Conservation (phyloP, 2,329 filamentous ascomycete species). For the Arthrobotrys musiformis region DNA sequence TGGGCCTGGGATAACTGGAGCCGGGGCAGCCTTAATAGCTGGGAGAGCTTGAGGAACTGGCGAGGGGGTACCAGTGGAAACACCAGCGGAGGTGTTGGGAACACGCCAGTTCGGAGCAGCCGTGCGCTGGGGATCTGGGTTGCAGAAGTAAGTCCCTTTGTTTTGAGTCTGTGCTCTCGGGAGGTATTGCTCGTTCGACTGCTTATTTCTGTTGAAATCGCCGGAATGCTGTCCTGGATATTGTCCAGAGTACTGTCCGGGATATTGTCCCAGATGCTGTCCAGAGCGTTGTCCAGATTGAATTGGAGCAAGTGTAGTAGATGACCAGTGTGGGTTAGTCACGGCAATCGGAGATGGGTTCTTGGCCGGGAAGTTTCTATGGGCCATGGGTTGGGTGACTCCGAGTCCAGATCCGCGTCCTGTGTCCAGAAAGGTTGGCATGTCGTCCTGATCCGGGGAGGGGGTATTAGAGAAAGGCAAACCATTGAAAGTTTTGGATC, state of each 20-base stretch:
- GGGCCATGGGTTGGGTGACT: not conserved
- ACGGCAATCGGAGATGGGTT: not conserved
- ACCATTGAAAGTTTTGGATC: slow-evolving; percentile 2
- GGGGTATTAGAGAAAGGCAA: slow-evolving; percentile 43
- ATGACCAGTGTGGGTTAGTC: slow-evolving; percentile 28
- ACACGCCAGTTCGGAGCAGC: slow-evolving; percentile 48
- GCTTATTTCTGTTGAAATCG: not conserved
- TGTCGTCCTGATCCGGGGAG: slow-evolving; percentile 46
- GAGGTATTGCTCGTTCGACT: slow-evolving; percentile 5
- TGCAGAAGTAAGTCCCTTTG: slow-evolving; percentile 20
- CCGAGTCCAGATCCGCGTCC: slow-evolving; percentile 26
- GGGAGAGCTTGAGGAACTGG: not conserved
- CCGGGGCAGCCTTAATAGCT: not conserved
- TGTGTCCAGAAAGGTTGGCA: slow-evolving; percentile 42
- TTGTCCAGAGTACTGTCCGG: not conserved
- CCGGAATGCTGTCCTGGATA: not conserved
- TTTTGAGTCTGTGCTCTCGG: not conserved
- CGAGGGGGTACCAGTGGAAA: not conserved
- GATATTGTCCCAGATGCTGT: not conserved
- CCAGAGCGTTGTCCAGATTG: not conserved
- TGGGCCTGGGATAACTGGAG: not conserved
- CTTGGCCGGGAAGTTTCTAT: not conserved
- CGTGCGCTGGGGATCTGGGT: slow-evolving; percentile 39
- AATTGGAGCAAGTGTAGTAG: slow-evolving; percentile 11
- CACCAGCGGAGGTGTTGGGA: slow-evolving; percentile 5